phyloP scores from a whole-genome alignment of 2,329 filamentous ascomycete genomes.

The Camptophora hylomeconis region DNA sequence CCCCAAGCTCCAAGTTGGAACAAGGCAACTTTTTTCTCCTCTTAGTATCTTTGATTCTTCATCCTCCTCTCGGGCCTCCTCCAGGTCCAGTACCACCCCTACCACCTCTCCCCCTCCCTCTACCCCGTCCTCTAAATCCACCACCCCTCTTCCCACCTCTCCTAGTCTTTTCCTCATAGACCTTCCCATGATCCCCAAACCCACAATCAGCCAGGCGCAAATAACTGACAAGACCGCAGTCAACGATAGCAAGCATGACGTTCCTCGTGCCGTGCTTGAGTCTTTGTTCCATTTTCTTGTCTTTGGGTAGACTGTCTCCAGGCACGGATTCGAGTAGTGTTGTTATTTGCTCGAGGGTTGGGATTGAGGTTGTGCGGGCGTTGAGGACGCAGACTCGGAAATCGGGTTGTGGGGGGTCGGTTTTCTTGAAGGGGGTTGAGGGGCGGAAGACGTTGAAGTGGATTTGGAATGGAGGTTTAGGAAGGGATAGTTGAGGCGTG shows the following conservation, averaged over 20 bases:
- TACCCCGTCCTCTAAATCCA: slow-evolving; percentile 15
- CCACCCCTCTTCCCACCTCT: slow-evolving; percentile 20
- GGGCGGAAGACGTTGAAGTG: slow-evolving; percentile 39
- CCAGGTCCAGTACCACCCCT: slow-evolving; percentile 9
- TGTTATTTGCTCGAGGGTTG: slow-evolving; percentile 58
- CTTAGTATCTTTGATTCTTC: slow-evolving; percentile 10
- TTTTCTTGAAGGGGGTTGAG: slow-evolving; percentile 58
- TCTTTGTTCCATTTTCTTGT: slow-evolving; percentile 54
- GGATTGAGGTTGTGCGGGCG: slow-evolving; percentile 57
- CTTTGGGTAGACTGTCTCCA: slow-evolving; percentile 44
- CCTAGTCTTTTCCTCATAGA: slow-evolving; percentile 30
- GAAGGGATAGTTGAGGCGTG: slow-evolving; percentile 22
- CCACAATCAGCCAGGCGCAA: slow-evolving; percentile 66
- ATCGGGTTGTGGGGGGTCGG: slow-evolving; percentile 63
- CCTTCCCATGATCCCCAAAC: slow-evolving; percentile 64
- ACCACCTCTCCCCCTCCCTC: slow-evolving; percentile 21
- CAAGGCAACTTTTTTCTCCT: no score
- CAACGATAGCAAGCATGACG: slow-evolving; percentile 76
- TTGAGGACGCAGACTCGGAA: slow-evolving; percentile 76
- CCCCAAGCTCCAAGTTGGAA: no score
- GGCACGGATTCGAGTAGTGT: slow-evolving; percentile 62
- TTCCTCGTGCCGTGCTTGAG: slow-evolving; percentile 76
- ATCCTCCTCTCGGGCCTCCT: no score
- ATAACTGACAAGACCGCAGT: slow-evolving; percentile 82
- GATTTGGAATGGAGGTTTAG: slow-evolving; percentile 12